Percentiles rank a stretch among this genome's conserved stretches.
Conservation (phyloP, 2,329 filamentous ascomycete genomes). For the Allantophomopsis lycopodina region DNA sequence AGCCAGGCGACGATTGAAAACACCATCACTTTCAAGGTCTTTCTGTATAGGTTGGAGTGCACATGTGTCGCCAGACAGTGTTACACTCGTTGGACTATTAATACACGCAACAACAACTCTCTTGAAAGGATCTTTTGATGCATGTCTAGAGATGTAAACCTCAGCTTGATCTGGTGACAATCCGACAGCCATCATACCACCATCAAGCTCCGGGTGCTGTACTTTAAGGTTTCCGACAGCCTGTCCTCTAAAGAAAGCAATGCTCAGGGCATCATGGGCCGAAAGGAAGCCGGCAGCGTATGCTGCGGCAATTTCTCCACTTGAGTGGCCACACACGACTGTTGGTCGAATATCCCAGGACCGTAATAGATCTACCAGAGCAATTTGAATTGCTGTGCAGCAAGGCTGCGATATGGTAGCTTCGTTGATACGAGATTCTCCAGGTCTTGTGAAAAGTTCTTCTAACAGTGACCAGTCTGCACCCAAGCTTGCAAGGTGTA, state of each 20-base stretch:
- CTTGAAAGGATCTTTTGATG: not conserved
- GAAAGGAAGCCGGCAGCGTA: constrained; percentile 4
- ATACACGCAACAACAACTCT: constrained; percentile 13
- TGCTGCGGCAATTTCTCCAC: constrained; percentile 10
- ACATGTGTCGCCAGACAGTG: constrained; percentile 6
- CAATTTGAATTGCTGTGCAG: constrained; percentile 30
- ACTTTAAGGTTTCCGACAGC: not conserved
- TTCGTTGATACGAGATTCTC: not conserved
- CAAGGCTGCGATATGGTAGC: constrained; percentile 18
- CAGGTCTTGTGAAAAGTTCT: constrained; percentile 14
- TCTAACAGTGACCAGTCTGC: not conserved
- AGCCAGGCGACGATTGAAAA: not conserved
- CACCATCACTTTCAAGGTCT: not conserved
- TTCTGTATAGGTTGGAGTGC: constrained; percentile 6
- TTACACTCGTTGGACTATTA: constrained; percentile 9
- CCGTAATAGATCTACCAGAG: not conserved
- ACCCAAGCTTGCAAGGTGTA: not conserved
- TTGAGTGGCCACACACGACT: not conserved
- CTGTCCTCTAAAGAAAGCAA: constrained; percentile 28
- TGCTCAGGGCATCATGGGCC: constrained; percentile 18
- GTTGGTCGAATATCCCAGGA: constrained; percentile 18
- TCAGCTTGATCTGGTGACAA: constrained; percentile 8
- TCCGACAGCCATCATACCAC: constrained; percentile 38
- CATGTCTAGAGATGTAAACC: constrained; percentile 1
- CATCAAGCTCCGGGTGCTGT: constrained; percentile 12